A percentile compares a stretch with the other conserved stretches of the same genome.
Conservation (phyloP, 345 rosid genomes). For the Angophora floribunda region DNA sequence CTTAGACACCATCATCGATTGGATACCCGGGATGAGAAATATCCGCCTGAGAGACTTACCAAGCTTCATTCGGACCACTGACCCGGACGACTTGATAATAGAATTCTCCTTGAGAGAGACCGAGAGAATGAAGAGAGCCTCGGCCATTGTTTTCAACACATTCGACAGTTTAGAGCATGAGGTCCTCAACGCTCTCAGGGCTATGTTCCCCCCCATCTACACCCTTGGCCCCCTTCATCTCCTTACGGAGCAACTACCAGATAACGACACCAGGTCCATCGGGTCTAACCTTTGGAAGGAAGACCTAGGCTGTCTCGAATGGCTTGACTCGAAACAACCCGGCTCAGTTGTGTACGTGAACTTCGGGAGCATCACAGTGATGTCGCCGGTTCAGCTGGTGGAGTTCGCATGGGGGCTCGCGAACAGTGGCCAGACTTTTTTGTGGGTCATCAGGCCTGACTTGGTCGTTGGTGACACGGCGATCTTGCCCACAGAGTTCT, state of each 20-base stretch:
- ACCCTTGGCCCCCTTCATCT: not conserved
- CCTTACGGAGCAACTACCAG: not conserved
- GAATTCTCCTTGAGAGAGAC: accelerated
- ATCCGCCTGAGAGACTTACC: not conserved
- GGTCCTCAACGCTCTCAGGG: not conserved
- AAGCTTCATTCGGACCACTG: not conserved
- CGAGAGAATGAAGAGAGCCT: not conserved
- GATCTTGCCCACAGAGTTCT: not conserved
- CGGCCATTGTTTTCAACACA: not conserved
- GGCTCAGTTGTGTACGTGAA: not conserved
- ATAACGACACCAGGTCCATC: not conserved
- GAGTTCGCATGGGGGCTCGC: not conserved
- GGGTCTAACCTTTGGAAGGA: not conserved
- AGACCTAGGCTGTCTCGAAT: not conserved
- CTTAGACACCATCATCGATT: slow-evolving; percentile 25
- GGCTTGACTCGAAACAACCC: not conserved
- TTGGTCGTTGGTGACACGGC: not conserved
- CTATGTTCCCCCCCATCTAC: not conserved
- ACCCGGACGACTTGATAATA: not conserved
- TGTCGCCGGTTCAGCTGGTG: not conserved
- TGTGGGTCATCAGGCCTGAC: not conserved
- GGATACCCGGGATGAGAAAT: slow-evolving; percentile 32
- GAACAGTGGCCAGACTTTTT: not conserved
- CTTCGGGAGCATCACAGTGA: not conserved
- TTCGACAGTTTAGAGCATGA: not conserved